These are phyloP conservation scores for Pseudogymnoascus sp. DNA, from an alignment of 2,329 filamentous ascomycete species.

Conservation along the genomic window DNA sequence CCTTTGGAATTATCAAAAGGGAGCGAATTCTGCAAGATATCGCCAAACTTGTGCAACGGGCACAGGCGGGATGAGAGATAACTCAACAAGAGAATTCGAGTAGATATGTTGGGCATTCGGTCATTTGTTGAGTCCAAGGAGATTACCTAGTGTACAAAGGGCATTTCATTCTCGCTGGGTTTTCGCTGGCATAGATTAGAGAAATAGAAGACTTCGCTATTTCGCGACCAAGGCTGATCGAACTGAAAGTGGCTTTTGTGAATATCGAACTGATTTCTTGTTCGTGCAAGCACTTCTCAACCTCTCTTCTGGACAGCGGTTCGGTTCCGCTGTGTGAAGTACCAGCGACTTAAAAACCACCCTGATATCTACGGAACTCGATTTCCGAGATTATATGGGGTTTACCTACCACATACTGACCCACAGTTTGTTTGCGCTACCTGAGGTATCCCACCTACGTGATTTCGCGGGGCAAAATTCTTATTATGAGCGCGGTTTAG, in stretches of 20 bases:
- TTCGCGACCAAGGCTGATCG: not conserved
- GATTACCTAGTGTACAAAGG: not conserved
- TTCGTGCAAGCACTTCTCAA: not conserved
- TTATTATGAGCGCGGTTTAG: not conserved
- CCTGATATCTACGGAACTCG: not conserved
- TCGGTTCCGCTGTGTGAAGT: not conserved
- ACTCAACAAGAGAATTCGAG: not conserved
- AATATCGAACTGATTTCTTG: not conserved
- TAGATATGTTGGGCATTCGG: not conserved
- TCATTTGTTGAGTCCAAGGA: not conserved
- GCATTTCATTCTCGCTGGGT: not conserved
- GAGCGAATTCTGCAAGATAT: conserved; percentile 1
- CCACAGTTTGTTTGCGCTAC: not conserved
- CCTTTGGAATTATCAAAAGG: not conserved
- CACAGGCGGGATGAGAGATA: not conserved
- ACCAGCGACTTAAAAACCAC: not conserved
- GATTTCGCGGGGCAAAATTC: not conserved
- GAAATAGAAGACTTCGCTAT: not conserved
- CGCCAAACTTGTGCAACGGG: not conserved
- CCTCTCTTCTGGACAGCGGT: not conserved
- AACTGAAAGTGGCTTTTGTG: not conserved
- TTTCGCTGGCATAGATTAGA: not conserved
- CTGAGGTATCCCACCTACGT: not conserved
- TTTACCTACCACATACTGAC: not conserved
- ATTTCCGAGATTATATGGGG: not conserved